These are phyloP conservation scores for Hyaloscypha hepaticicola DNA, from an alignment of 495 filamentous ascomycete genomes.

Conservation along the genomic window DNA sequence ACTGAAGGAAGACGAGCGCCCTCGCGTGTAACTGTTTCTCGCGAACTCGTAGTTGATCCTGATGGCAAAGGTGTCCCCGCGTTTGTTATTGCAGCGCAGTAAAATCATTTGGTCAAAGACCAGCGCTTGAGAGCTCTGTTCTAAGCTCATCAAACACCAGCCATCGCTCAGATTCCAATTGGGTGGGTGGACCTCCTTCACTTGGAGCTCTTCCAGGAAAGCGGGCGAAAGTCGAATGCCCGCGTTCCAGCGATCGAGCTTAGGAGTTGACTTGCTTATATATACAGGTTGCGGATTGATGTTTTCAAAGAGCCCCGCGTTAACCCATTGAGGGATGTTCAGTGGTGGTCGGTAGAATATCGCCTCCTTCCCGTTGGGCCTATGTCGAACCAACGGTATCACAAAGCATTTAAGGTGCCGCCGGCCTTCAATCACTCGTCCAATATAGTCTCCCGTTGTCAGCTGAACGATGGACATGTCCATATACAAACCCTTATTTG, in stretches of 20 bases:
- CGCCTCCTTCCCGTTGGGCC: background rate
- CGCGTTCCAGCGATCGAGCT: background rate
- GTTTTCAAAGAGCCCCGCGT: background rate
- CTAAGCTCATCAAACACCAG: background rate
- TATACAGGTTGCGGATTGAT: background rate
- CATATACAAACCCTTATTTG: background rate
- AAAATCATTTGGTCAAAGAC: background rate
- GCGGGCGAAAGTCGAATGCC: background rate
- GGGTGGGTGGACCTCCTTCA: background rate
- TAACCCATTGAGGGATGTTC: background rate
- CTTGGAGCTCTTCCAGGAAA: background rate
- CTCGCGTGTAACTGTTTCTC: too few relatives aligned
- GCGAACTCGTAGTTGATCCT: background rate
- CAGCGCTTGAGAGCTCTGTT: background rate
- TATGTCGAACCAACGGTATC: background rate
- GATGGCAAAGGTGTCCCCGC: background rate
- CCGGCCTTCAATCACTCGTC: background rate
- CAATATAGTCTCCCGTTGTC: background rate
- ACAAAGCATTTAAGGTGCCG: background rate
- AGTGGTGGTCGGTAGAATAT: background rate
- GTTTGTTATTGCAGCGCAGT: background rate
- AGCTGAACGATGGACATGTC: background rate
- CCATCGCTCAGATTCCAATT: background rate
- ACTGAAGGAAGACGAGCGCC: background rate
- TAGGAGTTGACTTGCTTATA: background rate